Evolutionary conservation across 768 basidiomycete species (phyloP), one percentile per base, ranked within the genome.

Genomic region (Suillus decipiens): DNA sequence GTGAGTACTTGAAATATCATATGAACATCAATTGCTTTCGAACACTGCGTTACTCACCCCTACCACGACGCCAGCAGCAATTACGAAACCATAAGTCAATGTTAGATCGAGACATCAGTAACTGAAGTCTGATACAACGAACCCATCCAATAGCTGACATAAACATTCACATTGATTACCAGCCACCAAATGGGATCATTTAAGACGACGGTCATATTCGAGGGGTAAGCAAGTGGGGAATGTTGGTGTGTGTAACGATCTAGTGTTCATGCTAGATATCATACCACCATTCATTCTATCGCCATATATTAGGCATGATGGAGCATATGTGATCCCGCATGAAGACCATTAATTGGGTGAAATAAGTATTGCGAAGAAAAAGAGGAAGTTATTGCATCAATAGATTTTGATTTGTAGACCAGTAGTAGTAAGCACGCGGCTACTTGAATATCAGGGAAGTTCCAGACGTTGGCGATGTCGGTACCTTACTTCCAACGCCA

Each of bases 141-240:
- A 45, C 43, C 9, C 1, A 5, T 2, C 43, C 43, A 45, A 45
- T 45, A 45, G 10, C 10, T 22, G 0, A 11, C 0, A 45, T 11
- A 11, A 11, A 45, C 0, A 11, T n/a, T 1, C 1, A 1, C 10
- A n/a, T 11, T 2, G 22, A 48, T 48, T 2, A 5, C 0, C 12
- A 22, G 22, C 47, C 47, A 24, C 12, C 12, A 48, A 48, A 5
- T 48, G 47, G 22, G 22, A 24, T 48, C 47, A 48, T 48, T 24
- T 17, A 12, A 48, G 22, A 48, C 12, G 2, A 48, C 0, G 12
- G 22, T 48, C 47, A 48, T 48, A 14, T 48, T 48, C 12, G 22
- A 14, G 12, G 12, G 12, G 4, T 22, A 5, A 48, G 6, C 17
- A 1, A 47, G 22, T 47, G n/a, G 5, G 6, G 22, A 3, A n/a